Conservation (phyloP, 2,329 filamentous ascomycete genomes). For the Pseudocercospora fuligena region DNA sequence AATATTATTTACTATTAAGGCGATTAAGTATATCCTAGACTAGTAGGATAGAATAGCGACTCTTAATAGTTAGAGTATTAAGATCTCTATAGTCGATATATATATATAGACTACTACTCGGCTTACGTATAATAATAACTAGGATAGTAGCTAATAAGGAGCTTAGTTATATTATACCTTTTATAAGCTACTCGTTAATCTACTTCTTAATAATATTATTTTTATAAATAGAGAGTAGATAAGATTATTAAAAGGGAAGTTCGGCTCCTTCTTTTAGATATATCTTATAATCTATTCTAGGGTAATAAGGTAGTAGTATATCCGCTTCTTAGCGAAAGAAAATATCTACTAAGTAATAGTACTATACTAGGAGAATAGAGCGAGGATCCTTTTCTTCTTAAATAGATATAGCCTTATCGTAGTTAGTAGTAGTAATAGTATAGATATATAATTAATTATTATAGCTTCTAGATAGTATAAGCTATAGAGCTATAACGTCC, state of each 20-base stretch:
- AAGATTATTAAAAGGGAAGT: slow-evolving; percentile 7
- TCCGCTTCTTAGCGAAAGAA: not conserved
- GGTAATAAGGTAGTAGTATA: slow-evolving; percentile 2
- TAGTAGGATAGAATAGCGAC: slow-evolving; percentile 34
- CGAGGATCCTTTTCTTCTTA: not conserved
- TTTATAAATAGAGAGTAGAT: slow-evolving; percentile 7
- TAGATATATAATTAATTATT: not conserved
- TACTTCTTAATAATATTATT: slow-evolving; percentile 21
- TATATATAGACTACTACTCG: slow-evolving; percentile 25
- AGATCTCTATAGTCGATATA: slow-evolving; percentile 38
- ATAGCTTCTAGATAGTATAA: not conserved
- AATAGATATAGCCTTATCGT: not conserved
- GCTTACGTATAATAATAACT: slow-evolving; percentile 18
- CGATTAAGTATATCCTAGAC: slow-evolving; percentile 36
- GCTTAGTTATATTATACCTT: slow-evolving; percentile 11
- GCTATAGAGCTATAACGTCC: not conserved
- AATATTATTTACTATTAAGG: slow-evolving; percentile 23
- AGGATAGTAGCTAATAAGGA: not conserved
- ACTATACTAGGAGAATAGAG: not conserved
- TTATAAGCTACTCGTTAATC: slow-evolving; percentile 15
- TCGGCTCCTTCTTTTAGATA: slow-evolving; percentile 4
- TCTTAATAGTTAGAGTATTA: slow-evolving; percentile 38
- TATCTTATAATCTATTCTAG: slow-evolving; percentile 12
- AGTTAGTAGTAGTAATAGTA: not conserved
- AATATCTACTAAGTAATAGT: not conserved